A percentile compares a stretch with the other conserved stretches of the same genome.
Evolutionary conservation across 345 rosid species (phyloP).

Genomic region (Balakata baccata): DNA sequence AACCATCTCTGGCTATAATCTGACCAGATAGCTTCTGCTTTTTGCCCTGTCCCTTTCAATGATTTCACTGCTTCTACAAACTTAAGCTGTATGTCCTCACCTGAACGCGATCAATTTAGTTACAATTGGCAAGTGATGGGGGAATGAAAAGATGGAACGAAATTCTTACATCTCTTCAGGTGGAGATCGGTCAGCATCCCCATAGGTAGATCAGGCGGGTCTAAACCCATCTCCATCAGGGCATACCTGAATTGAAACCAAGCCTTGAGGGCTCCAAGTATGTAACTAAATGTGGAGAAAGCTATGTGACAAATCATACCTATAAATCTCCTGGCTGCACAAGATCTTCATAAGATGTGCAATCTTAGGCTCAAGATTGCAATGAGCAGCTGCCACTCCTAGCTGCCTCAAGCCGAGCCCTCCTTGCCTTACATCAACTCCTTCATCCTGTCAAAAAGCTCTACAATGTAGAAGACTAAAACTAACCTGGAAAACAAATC

Average conservation of each 20-base stretch:
- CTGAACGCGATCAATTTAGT: slow-evolving; percentile 27
- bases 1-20: slow-evolving; percentile 81
- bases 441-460: slow-evolving; percentile 44
- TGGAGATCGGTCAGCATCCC: slow-evolving; percentile 68
- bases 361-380: slow-evolving; percentile 65
- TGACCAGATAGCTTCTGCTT: slow-evolving; percentile 60
- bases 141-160: no score
- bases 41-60: slow-evolving; percentile 44
- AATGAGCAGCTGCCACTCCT: slow-evolving; percentile 54
- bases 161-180: slow-evolving; percentile 52
- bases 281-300: background rate
- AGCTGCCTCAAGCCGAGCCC: slow-evolving; percentile 70
- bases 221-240: slow-evolving; percentile 66
- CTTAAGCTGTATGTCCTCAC: slow-evolving; percentile 54
- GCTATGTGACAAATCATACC: slow-evolving; percentile 28
- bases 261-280: background rate
- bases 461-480: background rate
- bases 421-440: slow-evolving; percentile 69
- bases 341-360: slow-evolving; percentile 59
- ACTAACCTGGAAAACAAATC: background rate
- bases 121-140: background rate
- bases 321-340: slow-evolving; percentile 74
- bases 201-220: slow-evolving; percentile 61
- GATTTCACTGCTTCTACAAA: slow-evolving; percentile 52
- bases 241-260: slow-evolving; percentile 46